Conservation (phyloP, 2,329 filamentous ascomycete genomes). For the Xylariaceae sp. region DNA sequence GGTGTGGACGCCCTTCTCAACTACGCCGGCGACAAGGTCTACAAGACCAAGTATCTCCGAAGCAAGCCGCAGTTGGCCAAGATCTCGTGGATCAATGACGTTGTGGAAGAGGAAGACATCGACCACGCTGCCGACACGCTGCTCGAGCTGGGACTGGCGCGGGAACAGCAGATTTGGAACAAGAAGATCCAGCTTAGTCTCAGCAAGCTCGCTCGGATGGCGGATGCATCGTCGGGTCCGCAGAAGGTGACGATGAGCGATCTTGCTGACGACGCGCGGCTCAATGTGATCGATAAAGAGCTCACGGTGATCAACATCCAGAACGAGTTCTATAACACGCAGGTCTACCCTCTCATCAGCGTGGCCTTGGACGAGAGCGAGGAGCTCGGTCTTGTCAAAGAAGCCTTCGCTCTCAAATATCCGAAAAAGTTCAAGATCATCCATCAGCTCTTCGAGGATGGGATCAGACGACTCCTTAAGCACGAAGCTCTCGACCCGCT, state of each 20-base stretch:
- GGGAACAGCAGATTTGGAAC: constrained; percentile 80
- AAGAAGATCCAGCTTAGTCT: constrained; percentile 91
- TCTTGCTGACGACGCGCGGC: constrained; percentile 23
- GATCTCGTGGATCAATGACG: constrained; percentile 92
- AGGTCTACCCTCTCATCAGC: constrained; percentile 61
- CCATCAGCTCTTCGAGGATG: constrained; percentile 64
- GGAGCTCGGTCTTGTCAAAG: constrained; percentile 69
- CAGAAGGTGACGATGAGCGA: constrained; percentile 25
- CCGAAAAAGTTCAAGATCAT: constrained; percentile 59
- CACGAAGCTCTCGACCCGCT: constrained; percentile 65
- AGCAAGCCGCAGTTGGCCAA: constrained; percentile 66
- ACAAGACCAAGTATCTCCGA: constrained; percentile 73
- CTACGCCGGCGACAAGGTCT: constrained; percentile 63
- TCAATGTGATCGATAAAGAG: constrained; percentile 55
- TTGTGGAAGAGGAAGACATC: constrained; percentile 70
- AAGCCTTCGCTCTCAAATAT: constrained; percentile 54
- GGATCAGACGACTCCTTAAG: constrained; percentile 63
- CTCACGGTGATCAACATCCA: constrained; percentile 73
- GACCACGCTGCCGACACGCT: constrained; percentile 67
- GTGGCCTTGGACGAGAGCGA: constrained; percentile 75
- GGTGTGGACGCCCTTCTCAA: constrained; percentile 64
- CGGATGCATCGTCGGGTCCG: constrained; percentile 39
- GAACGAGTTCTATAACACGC: constrained; percentile 61
- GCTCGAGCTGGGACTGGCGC: constrained; percentile 60
- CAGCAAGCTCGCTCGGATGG: constrained; percentile 73